Conservation (phyloP, 2,329 filamentous ascomycete species). For the Cytospora chrysosperma region DNA sequence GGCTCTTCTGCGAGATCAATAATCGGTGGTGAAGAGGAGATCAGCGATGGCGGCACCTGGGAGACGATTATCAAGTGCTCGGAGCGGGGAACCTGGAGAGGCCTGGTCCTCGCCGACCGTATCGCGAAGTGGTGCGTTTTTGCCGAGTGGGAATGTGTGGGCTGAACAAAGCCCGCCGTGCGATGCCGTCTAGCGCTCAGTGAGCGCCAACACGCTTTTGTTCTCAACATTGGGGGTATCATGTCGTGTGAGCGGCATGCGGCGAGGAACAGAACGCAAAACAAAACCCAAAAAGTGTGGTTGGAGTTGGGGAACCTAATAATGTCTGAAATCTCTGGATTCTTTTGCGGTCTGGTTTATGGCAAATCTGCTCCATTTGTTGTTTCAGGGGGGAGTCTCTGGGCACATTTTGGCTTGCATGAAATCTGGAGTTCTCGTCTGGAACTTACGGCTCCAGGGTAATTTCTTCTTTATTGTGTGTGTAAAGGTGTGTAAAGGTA, state of each 20-base stretch:
- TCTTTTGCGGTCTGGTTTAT: slow-evolving; percentile 4
- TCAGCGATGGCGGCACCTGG: slow-evolving; percentile 73
- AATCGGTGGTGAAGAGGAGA: slow-evolving; percentile 48
- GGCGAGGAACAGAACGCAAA: background rate
- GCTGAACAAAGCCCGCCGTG: slow-evolving; percentile 7
- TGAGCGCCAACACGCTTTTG: background rate
- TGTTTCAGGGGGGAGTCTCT: background rate
- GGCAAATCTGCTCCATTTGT: background rate
- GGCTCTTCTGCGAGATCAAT: slow-evolving; percentile 33
- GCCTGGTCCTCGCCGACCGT: slow-evolving; percentile 77
- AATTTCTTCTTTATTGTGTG: background rate
- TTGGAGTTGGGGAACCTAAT: background rate
- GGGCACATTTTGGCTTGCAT: background rate
- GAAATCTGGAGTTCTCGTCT: background rate
- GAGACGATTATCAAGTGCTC: slow-evolving; percentile 91
- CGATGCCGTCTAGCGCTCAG: background rate
- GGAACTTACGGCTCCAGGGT: background rate
- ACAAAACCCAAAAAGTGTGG: background rate
- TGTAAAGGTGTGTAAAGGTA: background rate
- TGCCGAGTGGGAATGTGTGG: slow-evolving; percentile 72
- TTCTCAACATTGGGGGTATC: background rate
- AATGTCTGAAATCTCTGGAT: slow-evolving; percentile 15
- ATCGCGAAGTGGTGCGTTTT: slow-evolving; percentile 91
- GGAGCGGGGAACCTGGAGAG: slow-evolving; percentile 77
- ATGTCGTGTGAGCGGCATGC: background rate